phyloP scores from a whole-genome alignment of 2,329 filamentous ascomycete species.

The Diaporthe caulivora region DNA sequence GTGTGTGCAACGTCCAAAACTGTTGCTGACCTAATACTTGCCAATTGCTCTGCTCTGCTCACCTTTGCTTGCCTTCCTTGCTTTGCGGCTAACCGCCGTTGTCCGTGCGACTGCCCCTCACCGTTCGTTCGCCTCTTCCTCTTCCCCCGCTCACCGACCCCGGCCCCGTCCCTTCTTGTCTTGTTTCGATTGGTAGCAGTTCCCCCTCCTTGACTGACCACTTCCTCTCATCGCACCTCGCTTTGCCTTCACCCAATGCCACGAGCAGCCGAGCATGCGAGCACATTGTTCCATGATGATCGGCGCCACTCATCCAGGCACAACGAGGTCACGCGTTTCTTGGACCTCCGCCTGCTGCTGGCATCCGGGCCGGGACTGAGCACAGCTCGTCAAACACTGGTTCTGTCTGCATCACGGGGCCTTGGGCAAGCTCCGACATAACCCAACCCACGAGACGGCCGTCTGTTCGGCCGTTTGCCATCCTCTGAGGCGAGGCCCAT shows the following conservation, averaged over 20 bases:
- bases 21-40: not conserved
- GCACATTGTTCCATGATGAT: not conserved
- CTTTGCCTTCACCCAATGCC: slow-evolving; percentile 29
- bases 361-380: not conserved
- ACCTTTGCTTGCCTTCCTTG: not conserved
- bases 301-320: slow-evolving; percentile 18
- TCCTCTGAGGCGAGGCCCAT: slow-evolving; percentile 40
- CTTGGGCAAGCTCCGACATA: slow-evolving; percentile 13
- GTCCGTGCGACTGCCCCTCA: slow-evolving; percentile 32
- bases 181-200: slow-evolving; percentile 16
- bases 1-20: too few species aligned
- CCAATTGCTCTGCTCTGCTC: too few species aligned
- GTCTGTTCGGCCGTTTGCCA: slow-evolving; percentile 29
- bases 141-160: slow-evolving; percentile 13
- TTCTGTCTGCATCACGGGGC: not conserved
- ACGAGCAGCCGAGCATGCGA: not conserved
- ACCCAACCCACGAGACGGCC: slow-evolving; percentile 9
- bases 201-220: slow-evolving; percentile 9
- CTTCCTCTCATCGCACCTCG: not conserved
- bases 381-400: not conserved
- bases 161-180: slow-evolving; percentile 12
- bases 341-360: slow-evolving; percentile 3
- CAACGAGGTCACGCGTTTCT: not conserved
- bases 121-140: slow-evolving; percentile 19
- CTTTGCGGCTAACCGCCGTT: slow-evolving; percentile 13